Evolutionary conservation across 2,329 filamentous ascomycete species (phyloP).

Genomic region (Phoma sp.): DNA sequence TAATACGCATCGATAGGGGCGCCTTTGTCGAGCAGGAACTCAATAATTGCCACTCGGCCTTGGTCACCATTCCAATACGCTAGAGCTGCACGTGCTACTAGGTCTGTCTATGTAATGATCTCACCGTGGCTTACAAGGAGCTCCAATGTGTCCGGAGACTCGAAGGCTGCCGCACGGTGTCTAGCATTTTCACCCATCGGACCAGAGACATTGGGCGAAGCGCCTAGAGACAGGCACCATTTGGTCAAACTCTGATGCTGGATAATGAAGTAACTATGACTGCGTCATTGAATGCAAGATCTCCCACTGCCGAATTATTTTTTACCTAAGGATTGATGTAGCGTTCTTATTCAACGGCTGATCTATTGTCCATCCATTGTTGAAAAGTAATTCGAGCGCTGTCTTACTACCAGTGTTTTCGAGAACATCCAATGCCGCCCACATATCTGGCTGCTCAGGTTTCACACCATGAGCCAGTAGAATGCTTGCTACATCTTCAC

Average conservation of each 20-base stretch:
- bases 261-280: background rate
- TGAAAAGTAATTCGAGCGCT: background rate
- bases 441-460: background rate
- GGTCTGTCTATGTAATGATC: background rate
- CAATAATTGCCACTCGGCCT: background rate
- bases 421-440: background rate
- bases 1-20: background rate
- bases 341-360: background rate
- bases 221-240: constrained; percentile 1
- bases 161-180: background rate
- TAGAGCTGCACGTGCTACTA: background rate
- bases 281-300: background rate
- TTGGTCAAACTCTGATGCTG: background rate
- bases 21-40: constrained; percentile 1
- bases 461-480: background rate
- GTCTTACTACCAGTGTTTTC: background rate
- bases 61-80: background rate
- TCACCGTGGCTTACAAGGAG: background rate
- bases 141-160: background rate
- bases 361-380: background rate
- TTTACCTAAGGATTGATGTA: background rate
- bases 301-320: too few species aligned
- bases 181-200: background rate
- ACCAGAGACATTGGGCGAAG: background rate
- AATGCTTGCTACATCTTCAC: background rate